Base-by-base conservation (phyloP, 2,329 filamentous ascomycete species). In the Talaromyces sp. region DNA sequence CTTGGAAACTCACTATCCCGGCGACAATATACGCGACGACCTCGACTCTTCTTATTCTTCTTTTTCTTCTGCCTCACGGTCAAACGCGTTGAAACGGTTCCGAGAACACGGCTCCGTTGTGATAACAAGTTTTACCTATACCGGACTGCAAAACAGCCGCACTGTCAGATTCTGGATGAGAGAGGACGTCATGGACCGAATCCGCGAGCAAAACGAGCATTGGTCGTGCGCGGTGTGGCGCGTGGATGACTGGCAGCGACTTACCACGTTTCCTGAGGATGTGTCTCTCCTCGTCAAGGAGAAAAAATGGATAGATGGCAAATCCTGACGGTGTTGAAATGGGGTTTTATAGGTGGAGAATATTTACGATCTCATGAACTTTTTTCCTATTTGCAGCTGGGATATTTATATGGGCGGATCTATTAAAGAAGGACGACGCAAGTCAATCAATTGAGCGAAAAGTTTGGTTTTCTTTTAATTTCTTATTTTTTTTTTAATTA, bases 131-230 rank as follows among this genome's bases (percentile, higher is more conserved):
- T 55, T 63, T 47, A 56, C 31, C 5, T 61, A 6, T 6, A 42
- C 47, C 8, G 14, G 14, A 5, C 27, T 14, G 4, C 16, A 30
- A 34, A 44, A 23, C 12, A 30, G 50, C 18, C 36, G 30, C 1
- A 50, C 44, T 28, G 54, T 59, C 50, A 42, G 33, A 5, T 61
- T 63, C 56, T 63, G 62, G 62, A 56, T 63, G 59, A 34, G 62
- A 42, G 59, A 59, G 52, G 62, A 63, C 28, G 28, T 61, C 1
- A 59, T 63, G 16, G 33, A 53, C 28, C 47, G 57, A 3, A 47
- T 63, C 12, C 27, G 18, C 23, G 33, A 40, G 16, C 50, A 58
- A 8, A 36, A n/a, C 14, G 47, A 57, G 5, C 28, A 27, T 8
- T 63, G 61, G 54, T 23, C 23, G 6, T 63, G 62, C 40, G 44